A percentile compares a stretch with the other conserved stretches of the same genome.
These are phyloP conservation scores for Castanospermum australe DNA, from an alignment of 306 rosid species.

Conservation along the genomic window DNA sequence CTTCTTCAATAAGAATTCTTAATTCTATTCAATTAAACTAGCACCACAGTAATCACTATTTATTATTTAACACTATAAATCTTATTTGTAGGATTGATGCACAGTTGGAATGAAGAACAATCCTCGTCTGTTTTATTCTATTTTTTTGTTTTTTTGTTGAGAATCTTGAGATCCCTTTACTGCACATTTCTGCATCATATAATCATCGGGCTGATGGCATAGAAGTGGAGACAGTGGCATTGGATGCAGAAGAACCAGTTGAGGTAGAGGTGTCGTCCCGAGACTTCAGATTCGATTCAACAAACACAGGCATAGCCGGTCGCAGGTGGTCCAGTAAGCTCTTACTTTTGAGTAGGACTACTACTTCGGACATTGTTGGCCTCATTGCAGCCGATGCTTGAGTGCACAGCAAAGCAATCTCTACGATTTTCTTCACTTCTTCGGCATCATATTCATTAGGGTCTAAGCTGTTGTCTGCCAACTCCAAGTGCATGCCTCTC, in stretches of 20 bases:
- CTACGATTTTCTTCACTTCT: conserved; percentile 51
- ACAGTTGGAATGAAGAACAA: not conserved
- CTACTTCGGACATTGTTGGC: conserved; percentile 72
- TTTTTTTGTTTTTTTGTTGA: not conserved
- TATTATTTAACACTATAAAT: not conserved
- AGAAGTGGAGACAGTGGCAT: conserved; percentile 59
- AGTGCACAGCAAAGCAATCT: conserved; percentile 59
- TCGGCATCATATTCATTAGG: conserved; percentile 47
- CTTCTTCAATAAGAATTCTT: not conserved
- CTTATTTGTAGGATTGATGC: not conserved
- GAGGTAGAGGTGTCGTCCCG: conserved; percentile 47
- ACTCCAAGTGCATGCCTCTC: conserved; percentile 37
- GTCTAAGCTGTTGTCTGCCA: conserved; percentile 49
- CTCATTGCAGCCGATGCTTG: conserved; percentile 57
- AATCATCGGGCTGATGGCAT: conserved; percentile 43
- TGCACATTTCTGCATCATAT: not conserved
- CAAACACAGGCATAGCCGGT: conserved; percentile 57
- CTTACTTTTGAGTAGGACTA: conserved; percentile 50
- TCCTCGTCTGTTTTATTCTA: not conserved
- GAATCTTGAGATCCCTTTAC: not conserved
- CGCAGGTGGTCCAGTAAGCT: conserved; percentile 22
- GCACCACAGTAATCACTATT: not conserved
- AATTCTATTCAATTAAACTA: not conserved
- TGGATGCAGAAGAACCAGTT: conserved; percentile 47
- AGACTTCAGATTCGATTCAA: conserved; percentile 42